phyloP scores from a whole-genome alignment of 2,329 filamentous ascomycete species.

The Cercospora zeina region DNA sequence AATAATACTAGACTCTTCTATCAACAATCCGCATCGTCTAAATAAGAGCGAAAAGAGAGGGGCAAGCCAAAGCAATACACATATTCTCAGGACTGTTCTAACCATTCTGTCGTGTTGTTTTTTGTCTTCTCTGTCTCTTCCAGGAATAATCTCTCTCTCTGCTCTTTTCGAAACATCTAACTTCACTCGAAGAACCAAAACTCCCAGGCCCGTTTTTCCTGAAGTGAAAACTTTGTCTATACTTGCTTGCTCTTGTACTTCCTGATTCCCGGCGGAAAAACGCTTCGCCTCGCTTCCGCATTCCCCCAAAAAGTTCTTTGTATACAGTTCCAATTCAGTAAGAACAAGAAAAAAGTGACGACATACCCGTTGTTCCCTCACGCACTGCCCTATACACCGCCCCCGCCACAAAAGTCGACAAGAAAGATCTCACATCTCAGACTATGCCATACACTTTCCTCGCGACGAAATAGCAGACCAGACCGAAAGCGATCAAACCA shows the following conservation, averaged over 20 bases:
- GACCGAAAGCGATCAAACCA: slow-evolving; percentile 74
- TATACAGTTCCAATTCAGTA: not conserved
- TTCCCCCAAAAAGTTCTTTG: not conserved
- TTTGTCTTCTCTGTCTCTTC: not conserved
- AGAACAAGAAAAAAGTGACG: not conserved
- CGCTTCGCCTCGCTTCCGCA: not conserved
- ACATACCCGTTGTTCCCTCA: not conserved
- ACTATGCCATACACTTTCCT: slow-evolving; percentile 83
- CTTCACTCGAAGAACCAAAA: not conserved
- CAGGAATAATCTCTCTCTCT: not conserved
- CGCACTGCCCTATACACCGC: not conserved
- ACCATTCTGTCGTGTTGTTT: not conserved
- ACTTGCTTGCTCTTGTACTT: not conserved
- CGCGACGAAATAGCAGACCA: slow-evolving; percentile 76
- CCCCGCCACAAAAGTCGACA: not conserved
- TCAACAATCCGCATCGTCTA: no score
- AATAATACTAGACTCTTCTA: no score
- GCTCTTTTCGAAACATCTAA: not conserved
- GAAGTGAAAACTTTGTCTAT: not conserved
- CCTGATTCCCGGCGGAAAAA: not conserved
- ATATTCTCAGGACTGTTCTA: not conserved
- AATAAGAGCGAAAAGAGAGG: not conserved
- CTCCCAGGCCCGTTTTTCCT: not conserved
- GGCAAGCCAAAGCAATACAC: not conserved
- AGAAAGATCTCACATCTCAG: slow-evolving; percentile 40